Evolutionary conservation across 1,284 basidiomycete species (phyloP).

Genomic region (Leccinum huronense): DNA sequence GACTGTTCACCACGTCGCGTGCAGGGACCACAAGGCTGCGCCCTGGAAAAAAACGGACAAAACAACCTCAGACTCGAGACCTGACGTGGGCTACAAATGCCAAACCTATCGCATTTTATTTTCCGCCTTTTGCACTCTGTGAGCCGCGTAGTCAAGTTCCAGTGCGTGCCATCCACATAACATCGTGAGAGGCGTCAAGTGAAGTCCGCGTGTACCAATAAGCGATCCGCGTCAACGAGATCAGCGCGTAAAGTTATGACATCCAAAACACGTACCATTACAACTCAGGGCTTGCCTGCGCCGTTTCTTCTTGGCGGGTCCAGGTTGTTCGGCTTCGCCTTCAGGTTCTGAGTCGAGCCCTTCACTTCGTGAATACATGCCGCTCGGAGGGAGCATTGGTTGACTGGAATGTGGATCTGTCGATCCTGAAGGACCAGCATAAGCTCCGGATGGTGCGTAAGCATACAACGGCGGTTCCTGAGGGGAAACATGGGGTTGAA

Average conservation of each 20-base stretch:
- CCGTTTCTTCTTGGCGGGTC: constrained; percentile 71
- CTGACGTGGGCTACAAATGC: constrained; percentile 20
- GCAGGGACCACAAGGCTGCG: constrained; percentile 58
- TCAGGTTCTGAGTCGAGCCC: constrained; percentile 50
- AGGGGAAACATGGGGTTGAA: constrained; percentile 24
- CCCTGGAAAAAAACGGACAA: constrained; percentile 33
- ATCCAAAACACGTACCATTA: constrained; percentile 54
- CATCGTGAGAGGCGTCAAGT: neutral
- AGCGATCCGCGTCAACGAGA: constrained; percentile 14
- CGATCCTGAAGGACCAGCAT: constrained; percentile 29
- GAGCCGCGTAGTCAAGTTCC: constrained; percentile 12
- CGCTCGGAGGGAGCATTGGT: constrained; percentile 26
- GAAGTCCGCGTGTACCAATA: neutral
- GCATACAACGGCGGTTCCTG: constrained; percentile 26
- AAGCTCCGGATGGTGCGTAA: constrained; percentile 28
- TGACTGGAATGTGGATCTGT: constrained; percentile 31
- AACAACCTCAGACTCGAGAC: constrained; percentile 20
- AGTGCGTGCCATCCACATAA: constrained; percentile 1
- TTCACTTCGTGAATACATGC: constrained; percentile 34
- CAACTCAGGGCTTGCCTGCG: constrained; percentile 73
- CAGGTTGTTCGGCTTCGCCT: constrained; percentile 45
- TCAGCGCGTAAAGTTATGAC: constrained; percentile 13
- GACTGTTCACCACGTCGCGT: constrained; percentile 50
- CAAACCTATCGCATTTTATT: constrained; percentile 60
- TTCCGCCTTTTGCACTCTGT: constrained; percentile 60